phyloP scores from a whole-genome alignment of 2,329 filamentous ascomycete genomes.

The Stachybotrys echinatus region DNA sequence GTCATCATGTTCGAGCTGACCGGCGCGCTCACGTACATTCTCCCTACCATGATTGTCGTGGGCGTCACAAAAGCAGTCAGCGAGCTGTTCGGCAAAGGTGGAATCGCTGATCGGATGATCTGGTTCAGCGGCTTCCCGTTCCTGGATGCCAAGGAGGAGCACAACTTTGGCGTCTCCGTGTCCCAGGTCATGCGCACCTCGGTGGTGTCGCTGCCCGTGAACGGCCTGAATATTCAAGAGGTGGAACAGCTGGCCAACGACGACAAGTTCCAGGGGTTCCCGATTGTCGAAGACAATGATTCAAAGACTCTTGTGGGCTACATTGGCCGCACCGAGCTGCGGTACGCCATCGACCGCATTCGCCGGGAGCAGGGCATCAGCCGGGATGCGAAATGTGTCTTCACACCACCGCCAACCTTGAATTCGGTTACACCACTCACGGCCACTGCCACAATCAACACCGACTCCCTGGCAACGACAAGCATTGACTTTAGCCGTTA shows the following conservation, averaged over 20 bases:
- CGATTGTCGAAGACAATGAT: constrained; percentile 71
- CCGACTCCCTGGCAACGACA: constrained; percentile 48
- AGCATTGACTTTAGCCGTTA: constrained; percentile 79
- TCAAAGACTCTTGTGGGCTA: constrained; percentile 79
- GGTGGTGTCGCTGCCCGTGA: constrained; percentile 67
- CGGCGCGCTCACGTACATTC: constrained; percentile 92
- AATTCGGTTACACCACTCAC: constrained; percentile 32
- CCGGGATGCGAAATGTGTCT: constrained; percentile 67
- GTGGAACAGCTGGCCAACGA: constrained; percentile 72
- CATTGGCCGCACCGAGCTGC: constrained; percentile 85
- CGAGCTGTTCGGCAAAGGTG: constrained; percentile 88
- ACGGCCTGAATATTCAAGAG: constrained; percentile 68
- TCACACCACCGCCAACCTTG: constrained; percentile 44
- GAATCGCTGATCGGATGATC: constrained; percentile 97
- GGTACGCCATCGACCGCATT: constrained; percentile 81
- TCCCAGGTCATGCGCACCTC: constrained; percentile 82
- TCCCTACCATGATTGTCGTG: constrained; percentile 98
- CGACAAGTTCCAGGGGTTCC: constrained; percentile 87
- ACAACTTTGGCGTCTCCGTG: constrained; percentile 92
- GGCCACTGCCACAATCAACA: constrained; percentile 50
- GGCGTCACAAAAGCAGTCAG: constrained; percentile 92
- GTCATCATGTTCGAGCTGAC: constrained; percentile 99
- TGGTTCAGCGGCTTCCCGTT: constrained; percentile 98
- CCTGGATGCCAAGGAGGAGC: constrained; percentile 94
- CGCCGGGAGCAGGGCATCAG: constrained; percentile 65